Percentiles rank a stretch among this genome's conserved stretches.
Conservation (phyloP, 176 grass and related monocot species). For the Avena insularis region DNA sequence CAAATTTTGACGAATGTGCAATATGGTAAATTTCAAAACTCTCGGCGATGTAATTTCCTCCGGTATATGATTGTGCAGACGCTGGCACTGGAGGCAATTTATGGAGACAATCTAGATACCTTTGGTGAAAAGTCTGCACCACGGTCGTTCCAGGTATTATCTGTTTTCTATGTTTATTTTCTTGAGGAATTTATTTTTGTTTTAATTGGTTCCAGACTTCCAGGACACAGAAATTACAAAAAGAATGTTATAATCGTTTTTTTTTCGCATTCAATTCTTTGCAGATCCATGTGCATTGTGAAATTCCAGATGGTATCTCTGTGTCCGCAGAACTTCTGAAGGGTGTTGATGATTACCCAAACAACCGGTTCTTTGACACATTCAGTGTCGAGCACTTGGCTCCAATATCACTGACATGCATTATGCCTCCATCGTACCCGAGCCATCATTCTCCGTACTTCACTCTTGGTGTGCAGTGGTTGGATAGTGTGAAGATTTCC, state of each 20-base stretch:
- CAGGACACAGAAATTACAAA: background rate
- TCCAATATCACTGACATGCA: conserved; percentile 53
- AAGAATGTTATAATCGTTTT: background rate
- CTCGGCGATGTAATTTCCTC: background rate
- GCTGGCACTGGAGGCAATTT: conserved; percentile 60
- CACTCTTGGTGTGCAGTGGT: conserved; percentile 48
- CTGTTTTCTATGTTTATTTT: background rate
- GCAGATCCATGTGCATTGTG: conserved; percentile 38
- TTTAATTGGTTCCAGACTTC: background rate
- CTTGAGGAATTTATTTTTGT: background rate
- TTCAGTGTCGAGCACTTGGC: conserved; percentile 53
- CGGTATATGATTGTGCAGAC: conserved; percentile 30
- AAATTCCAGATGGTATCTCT: conserved; percentile 45
- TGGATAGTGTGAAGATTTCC: conserved; percentile 50
- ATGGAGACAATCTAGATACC: conserved; percentile 43
- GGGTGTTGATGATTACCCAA: conserved; percentile 23
- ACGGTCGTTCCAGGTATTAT: conserved; percentile 53
- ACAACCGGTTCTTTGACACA: conserved; percentile 10
- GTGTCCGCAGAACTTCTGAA: background rate
- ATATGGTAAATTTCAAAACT: background rate
- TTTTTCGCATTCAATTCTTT: background rate
- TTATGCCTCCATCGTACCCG: conserved; percentile 59
- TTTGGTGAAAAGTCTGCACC: conserved; percentile 40
- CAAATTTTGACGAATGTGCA: background rate
- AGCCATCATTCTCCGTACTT: conserved; percentile 64